Base-by-base conservation (phyloP, 495 filamentous ascomycete genomes). In the Aspergillus sclerotioniger region DNA sequence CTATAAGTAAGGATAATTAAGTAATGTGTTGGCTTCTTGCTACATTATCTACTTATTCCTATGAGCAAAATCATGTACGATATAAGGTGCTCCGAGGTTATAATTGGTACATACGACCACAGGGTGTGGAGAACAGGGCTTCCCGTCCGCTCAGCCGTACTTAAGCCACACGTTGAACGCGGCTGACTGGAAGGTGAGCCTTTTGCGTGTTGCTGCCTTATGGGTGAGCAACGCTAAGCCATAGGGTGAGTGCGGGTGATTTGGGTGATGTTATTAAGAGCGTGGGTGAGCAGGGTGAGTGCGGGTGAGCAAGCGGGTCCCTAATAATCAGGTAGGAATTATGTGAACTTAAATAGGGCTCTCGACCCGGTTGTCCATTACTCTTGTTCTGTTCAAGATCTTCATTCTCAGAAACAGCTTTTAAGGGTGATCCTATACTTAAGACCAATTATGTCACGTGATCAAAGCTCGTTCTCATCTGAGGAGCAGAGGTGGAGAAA, bases 91-190 rank as follows among this genome's bases (percentile, higher is more conserved):
- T n/a, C n/a, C n/a, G n/a, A n/a, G n/a, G n/a, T n/a, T n/a, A n/a
- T n/a, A n/a, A n/a, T n/a, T n/a, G n/a, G n/a, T n/a, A n/a, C n/a
- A 44, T 44, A n/a, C 6, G 16, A 44, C 41, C 41, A 44, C 41
- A 44, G 41, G 41, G 41, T 44, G 16, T 44, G 41, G 41, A 44
- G 16, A n/a, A 44, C 41, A 44, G 41, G 41, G 41, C 41, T 44
- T 44, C 41, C 41, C 41, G 41, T 44, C 41, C 41, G n/a, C n/a
- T n/a, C n/a, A n/a, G n/a, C n/a, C n/a, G n/a, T n/a, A n/a, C n/a
- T n/a, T n/a, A n/a, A n/a, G 32, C 51, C 33, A 53, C 17, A 8
- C 80, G 70, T 63, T 82, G 78, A 39, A 82, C 69, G 51, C 81
- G 82, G 35, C 81, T 67, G 53, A 84, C 70, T 62, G 72, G 16